Base-by-base conservation (phyloP, 2,329 filamentous ascomycete genomes). In the Aspergillus japonicus region DNA sequence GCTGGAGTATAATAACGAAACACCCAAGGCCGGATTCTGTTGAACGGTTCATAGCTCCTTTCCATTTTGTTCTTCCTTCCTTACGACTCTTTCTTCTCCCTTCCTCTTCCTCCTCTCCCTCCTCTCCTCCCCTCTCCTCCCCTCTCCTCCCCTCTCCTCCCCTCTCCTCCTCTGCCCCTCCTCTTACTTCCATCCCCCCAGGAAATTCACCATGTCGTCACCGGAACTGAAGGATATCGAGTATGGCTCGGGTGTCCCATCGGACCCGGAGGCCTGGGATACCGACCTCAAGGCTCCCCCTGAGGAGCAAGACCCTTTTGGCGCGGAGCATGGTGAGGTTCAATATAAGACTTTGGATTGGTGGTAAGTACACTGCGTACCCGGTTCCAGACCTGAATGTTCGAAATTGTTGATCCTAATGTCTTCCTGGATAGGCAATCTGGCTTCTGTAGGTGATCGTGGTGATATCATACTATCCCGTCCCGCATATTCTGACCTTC, bases 331-430 rank as follows among this genome's bases (percentile, higher is more conserved):
- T 16, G 66, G 69, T 4, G 75, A 78, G 50, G 75, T 82, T 52
- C 75, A 82, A 58, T 82, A 81, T 64, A 78, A 78, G 64, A 81
- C 79, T 0, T 74, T 81, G 72, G 70, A 73, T 47, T 83, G 81
- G 65, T 67, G 65, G 64, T 66, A 65, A 24, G 64, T 64, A 26
- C 26, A 26, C 29, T 23, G 23, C 23, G 23, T 23, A 23, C 23
- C 2, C 23, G 2, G 23, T 23, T 2, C 3, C 2, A 3, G 23
- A 23, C 23, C 23, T 4, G 23, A 23, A 23, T 23, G 23, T 3
- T 23, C 23, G 3, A 0, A 0, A 2, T 23, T 2, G 2, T 23
- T 2, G 23, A 67, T 72, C 29, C 23, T 24, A 6, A 35, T 10
- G 3, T 47, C 24, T 24, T 19, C 10, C 24, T 16, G 3, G 72